A percentile compares a stretch with the other conserved stretches of the same genome.
Evolutionary conservation across 768 basidiomycete species (phyloP).

Genomic region (Tricholoma matsutake): DNA sequence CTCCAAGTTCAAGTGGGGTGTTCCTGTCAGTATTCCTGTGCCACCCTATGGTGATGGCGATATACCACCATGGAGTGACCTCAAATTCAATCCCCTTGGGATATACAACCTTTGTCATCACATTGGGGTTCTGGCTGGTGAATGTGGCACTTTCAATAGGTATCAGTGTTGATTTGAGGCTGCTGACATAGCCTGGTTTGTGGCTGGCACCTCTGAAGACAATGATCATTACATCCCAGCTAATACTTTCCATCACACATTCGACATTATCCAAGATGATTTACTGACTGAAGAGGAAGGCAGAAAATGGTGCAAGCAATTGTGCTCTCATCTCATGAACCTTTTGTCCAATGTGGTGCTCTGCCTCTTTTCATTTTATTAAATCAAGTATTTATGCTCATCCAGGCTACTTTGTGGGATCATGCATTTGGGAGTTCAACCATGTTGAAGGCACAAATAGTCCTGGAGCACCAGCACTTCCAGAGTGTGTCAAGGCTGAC

Average conservation of each 20-base stretch:
- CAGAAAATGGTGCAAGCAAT: neutral
- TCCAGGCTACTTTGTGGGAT: neutral
- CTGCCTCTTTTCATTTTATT: neutral
- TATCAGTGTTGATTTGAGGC: neutral
- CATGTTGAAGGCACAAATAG: neutral
- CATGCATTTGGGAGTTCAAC: neutral
- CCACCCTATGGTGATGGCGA: neutral
- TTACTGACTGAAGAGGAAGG: neutral
- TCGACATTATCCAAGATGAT: neutral
- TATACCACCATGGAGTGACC: neutral
- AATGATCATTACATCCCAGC: neutral
- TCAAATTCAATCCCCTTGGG: neutral
- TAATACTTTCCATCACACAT: neutral
- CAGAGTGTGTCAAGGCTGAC: neutral
- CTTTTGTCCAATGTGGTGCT: neutral
- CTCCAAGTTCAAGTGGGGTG: neutral
- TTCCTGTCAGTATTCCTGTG: neutral
- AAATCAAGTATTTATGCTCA: neutral
- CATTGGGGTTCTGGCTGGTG: neutral
- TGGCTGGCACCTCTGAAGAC: neutral
- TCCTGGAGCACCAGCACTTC: neutral
- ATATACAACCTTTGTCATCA: neutral
- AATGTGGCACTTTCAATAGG: neutral
- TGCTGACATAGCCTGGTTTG: neutral
- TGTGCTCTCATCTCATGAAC: neutral